Evolutionary conservation across 106 monocot species (phyloP).

Genomic region (Posidonia australis): DNA sequence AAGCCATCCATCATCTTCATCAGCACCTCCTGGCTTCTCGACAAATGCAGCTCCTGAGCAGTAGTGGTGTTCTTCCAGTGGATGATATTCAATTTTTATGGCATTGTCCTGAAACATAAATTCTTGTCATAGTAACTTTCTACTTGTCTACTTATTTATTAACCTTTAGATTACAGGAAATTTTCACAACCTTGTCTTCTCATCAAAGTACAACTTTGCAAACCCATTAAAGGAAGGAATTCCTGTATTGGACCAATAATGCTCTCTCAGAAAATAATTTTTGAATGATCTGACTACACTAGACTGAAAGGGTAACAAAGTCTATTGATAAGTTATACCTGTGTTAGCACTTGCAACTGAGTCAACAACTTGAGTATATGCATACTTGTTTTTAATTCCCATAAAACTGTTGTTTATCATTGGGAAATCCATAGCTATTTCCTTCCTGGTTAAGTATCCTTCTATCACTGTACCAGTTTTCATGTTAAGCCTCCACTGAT

Average conservation of each 20-base stretch:
- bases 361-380: slow-evolving; percentile 18
- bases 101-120: slow-evolving; percentile 5
- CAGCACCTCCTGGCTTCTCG: slow-evolving; percentile 6
- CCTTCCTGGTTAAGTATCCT: slow-evolving; percentile 10
- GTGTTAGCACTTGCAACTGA: slow-evolving; percentile 1
- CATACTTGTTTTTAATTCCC: slow-evolving; percentile 12
- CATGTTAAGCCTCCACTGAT: slow-evolving; percentile 24
- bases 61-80: slow-evolving; percentile 10
- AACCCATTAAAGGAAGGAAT: slow-evolving; percentile 7
- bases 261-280: neutral
- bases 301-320: too few relatives aligned
- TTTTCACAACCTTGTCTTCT: slow-evolving; percentile 5
- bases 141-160: too few relatives aligned
- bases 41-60: slow-evolving; percentile 24
- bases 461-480: slow-evolving; percentile 9
- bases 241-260: slow-evolving; percentile 4
- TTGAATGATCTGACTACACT: too few relatives aligned
- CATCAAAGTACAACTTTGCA: slow-evolving; percentile 16
- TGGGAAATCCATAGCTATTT: slow-evolving; percentile 23
- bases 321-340: too few relatives aligned
- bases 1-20: slow-evolving; percentile 29
- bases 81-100: slow-evolving; percentile 16
- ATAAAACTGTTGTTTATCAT: slow-evolving; percentile 10
- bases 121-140: too few relatives aligned
- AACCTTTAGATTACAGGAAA: neutral